Evolutionary conservation across 23 red algal species (phyloP).

Genomic region (Agarophyton chilense): DNA sequence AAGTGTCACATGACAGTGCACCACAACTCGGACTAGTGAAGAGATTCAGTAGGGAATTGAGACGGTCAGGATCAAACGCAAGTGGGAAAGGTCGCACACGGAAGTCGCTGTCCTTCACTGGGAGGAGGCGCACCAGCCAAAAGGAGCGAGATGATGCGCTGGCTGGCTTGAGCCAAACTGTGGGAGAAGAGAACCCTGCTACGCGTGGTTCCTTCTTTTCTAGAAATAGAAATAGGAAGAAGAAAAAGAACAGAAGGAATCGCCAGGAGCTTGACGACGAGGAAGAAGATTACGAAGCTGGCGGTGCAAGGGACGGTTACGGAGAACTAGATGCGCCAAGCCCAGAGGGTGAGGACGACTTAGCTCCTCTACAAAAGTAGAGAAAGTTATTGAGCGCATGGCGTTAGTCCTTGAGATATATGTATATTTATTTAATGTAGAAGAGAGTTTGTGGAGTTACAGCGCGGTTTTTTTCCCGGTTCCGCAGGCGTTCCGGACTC

Average conservation of each 20-base stretch:
- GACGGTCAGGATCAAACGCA: constrained; percentile 32
- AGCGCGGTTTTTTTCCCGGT: background rate
- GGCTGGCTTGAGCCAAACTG: background rate
- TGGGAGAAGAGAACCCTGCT: background rate
- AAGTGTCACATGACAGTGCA: constrained; percentile 14
- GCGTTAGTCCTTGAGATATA: background rate
- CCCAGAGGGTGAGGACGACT: background rate
- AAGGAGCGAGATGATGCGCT: constrained; percentile 22
- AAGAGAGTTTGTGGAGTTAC: constrained; percentile 14
- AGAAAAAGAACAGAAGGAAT: constrained; percentile 7
- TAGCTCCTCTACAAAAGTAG: background rate
- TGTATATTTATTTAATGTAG: constrained; percentile 1
- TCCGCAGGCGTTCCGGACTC: background rate
- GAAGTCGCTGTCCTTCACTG: constrained; percentile 50
- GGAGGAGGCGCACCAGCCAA: constrained; percentile 8
- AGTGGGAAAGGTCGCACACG: background rate
- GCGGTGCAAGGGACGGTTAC: constrained; percentile 39
- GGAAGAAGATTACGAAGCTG: background rate
- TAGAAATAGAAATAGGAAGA: background rate
- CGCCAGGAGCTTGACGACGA: constrained; percentile 19
- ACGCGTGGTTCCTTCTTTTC: constrained; percentile 9
- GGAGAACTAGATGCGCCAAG: constrained; percentile 3
- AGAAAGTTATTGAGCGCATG: background rate
- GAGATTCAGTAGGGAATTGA: constrained; percentile 47
- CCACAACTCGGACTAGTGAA: constrained; percentile 61